These are phyloP conservation scores for Penicillium polonicum DNA, from an alignment of 2,329 filamentous ascomycete species.

Conservation along the genomic window DNA sequence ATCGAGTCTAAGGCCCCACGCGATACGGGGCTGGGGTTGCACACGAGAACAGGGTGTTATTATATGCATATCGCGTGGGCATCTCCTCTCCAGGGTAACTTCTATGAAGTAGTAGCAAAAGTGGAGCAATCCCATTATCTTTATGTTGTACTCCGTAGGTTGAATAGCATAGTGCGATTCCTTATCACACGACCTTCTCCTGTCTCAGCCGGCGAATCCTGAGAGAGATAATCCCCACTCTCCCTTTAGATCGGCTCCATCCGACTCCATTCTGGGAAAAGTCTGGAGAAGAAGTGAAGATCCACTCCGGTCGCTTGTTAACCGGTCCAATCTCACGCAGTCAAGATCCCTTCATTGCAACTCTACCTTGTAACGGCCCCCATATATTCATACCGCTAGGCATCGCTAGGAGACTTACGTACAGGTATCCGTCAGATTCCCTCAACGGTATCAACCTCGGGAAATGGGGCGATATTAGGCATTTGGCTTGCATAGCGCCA, in stretches of 20 bases:
- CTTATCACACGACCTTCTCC: background rate
- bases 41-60: background rate
- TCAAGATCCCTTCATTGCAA: conserved; percentile 6
- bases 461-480: background rate
- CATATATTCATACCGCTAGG: no score
- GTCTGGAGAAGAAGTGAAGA: background rate
- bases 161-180: background rate
- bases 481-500: background rate
- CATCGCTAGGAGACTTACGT: background rate
- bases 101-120: background rate
- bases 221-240: background rate
- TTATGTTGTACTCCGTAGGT: background rate
- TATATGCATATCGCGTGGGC: background rate
- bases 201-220: conserved; percentile 2
- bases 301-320: conserved; percentile 10
- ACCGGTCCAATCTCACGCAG: background rate
- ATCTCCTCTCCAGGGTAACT: background rate
- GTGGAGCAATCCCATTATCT: background rate
- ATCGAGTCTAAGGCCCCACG: background rate
- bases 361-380: conserved; percentile 13
- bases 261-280: no score
- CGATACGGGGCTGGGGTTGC: background rate
- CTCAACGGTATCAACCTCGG: background rate
- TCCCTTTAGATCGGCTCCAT: no score
- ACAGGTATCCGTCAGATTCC: background rate